Evolutionary conservation across 1,139 yeast species (phyloP).

Genomic region (Magnusiomyces tetraspermus): DNA sequence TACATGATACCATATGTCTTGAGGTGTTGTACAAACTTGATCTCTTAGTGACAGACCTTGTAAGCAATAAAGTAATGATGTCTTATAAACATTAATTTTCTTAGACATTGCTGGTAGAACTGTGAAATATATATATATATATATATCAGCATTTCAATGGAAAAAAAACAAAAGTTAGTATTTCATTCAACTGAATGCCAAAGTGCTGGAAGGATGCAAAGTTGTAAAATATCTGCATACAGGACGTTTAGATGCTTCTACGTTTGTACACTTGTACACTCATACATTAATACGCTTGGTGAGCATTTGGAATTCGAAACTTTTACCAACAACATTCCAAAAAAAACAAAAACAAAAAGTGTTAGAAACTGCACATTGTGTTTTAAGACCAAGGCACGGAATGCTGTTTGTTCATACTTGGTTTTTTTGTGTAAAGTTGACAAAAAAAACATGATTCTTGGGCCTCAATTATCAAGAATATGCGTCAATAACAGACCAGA

Average conservation of each 20-base stretch:
- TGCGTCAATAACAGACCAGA: slow-evolving; percentile 83
- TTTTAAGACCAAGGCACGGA: slow-evolving; percentile 91
- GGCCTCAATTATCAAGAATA: slow-evolving; percentile 77
- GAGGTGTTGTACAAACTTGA: slow-evolving; percentile 83
- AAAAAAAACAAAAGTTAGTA: slow-evolving; percentile 52
- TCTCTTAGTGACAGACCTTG: slow-evolving; percentile 86
- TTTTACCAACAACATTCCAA: slow-evolving; percentile 89
- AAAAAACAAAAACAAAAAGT: no score
- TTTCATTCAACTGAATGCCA: slow-evolving; percentile 89
- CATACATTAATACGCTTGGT: no score
- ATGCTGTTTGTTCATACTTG: slow-evolving; percentile 98
- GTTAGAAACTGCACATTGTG: slow-evolving; percentile 84
- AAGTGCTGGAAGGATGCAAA: slow-evolving; percentile 68
- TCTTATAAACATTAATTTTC: slow-evolving; percentile 73
- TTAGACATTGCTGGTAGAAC: slow-evolving; percentile 99
- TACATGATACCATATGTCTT: slow-evolving; percentile 97
- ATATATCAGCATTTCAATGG: slow-evolving; percentile 48
- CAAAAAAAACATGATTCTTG: slow-evolving; percentile 59
- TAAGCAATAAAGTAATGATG: no score
- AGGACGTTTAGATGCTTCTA: slow-evolving; percentile 89
- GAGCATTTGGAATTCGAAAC: slow-evolving; percentile 96
- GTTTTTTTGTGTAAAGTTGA: slow-evolving; percentile 88
- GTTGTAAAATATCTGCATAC: slow-evolving; percentile 82
- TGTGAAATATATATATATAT: slow-evolving; percentile 94
- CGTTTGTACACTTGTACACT: no score